Evolutionary conservation across 352 stramenopile species (phyloP), one percentile per base, ranked within the genome.

Genomic region (Pythium dissimile): DNA sequence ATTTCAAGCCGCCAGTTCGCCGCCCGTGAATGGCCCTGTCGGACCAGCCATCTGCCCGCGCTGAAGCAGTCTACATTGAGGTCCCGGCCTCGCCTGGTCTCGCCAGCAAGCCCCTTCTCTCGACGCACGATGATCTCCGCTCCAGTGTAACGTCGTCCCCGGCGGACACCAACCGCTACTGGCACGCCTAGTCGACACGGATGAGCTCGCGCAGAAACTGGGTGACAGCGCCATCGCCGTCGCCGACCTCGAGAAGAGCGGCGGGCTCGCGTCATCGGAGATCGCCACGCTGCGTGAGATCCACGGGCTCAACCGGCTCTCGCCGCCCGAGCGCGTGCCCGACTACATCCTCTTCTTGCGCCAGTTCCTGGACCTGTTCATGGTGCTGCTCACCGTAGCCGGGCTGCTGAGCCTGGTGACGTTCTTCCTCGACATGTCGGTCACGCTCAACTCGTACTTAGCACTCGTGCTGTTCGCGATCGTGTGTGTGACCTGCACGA

Each of bases 301-400:
- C 15, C 74, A 59, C 30, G 72, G 72, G 0, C 67, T 63, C 45
- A 81, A 81, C 54, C 64, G 67, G 2, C 47, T 81, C 23, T 69
- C 72, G 5, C 72, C 66, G 13, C 69, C 72, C 3, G 63, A 65
- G 44, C 53, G 48, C 15, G 42, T 72, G 13, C 67, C 72, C 5
- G 59, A 71, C 60, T 73, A 65, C 38, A 54, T 75, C 6, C 31
- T 77, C n/a, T 77, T 77, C 54, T 53, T 80, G 20, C 59, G 69
- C 37, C 66, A 80, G 58, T 75, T 80, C 60, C 64, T 73, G 32
- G 67, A 75, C 56, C 64, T 77, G 63, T 81, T 78, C 60, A 77
- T 73, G 66, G 44, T 78, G 16, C 45, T 81, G 35, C 53, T 78
- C 37, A 67, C 13, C 11, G 49, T 68, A 10, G 72, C 69, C 16